Conservation (phyloP, 345 rosid genomes). For the Eucalyptus cladocalyx region DNA sequence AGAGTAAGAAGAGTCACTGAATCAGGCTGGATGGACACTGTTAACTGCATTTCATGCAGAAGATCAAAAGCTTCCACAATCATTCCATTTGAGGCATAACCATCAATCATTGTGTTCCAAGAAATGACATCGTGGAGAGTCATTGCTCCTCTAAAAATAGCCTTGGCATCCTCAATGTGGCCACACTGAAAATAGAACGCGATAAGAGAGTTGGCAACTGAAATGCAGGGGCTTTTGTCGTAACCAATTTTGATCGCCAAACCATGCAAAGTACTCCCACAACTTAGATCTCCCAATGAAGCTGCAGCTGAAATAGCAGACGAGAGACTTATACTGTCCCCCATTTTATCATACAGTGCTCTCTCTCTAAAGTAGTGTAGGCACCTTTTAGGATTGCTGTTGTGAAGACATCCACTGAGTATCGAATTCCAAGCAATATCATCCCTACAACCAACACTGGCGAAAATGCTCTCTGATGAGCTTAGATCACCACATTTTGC, state of each 20-base stretch:
- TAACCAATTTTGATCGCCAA: constrained; percentile 25
- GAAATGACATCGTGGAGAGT: constrained; percentile 25
- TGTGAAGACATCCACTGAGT: constrained; percentile 32
- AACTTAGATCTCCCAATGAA: constrained; percentile 14
- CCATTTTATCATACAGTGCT: constrained; percentile 18
- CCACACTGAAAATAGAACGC: constrained; percentile 36
- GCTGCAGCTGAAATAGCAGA: constrained; percentile 40
- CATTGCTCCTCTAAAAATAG: constrained; percentile 14
- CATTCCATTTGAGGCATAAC: constrained; percentile 32
- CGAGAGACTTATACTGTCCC: constrained; percentile 33
- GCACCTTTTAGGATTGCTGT: constrained; percentile 18
- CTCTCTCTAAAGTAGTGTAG: constrained; percentile 28
- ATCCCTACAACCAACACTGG: constrained; percentile 23
- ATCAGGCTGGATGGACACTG: constrained; percentile 16
- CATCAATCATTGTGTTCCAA: constrained; percentile 46
- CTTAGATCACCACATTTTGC: constrained; percentile 40
- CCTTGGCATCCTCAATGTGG: constrained; percentile 19
- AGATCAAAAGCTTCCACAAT: constrained; percentile 22
- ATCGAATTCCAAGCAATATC: constrained; percentile 57
- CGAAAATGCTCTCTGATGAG: constrained; percentile 25
- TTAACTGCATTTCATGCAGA: constrained; percentile 30
- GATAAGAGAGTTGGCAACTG: constrained; percentile 47
- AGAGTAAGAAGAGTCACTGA: constrained; percentile 21
- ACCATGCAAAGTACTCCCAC: constrained; percentile 29
- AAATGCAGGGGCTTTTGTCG: constrained; percentile 1